phyloP scores from a whole-genome alignment of 2,329 filamentous ascomycete species.

The Mollisia scopiformis region DNA sequence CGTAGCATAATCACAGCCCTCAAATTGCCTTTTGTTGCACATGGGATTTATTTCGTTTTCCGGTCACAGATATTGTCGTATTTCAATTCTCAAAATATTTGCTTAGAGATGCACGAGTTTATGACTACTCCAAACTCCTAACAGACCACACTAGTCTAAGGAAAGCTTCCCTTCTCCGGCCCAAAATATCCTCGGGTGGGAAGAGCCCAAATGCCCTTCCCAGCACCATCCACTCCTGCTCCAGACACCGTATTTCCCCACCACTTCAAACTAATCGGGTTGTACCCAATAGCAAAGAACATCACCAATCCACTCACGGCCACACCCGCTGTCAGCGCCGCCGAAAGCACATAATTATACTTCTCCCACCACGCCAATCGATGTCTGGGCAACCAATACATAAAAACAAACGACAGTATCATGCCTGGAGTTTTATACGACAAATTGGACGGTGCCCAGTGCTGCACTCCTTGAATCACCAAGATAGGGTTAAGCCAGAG shows the following conservation, averaged over 20 bases:
- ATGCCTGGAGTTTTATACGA: slow-evolving; percentile 48
- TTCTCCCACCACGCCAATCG: slow-evolving; percentile 48
- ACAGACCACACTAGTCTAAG: not conserved
- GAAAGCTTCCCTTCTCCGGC: slow-evolving; percentile 21
- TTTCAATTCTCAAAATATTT: no score
- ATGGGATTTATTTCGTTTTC: no score
- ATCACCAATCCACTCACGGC: slow-evolving; percentile 46
- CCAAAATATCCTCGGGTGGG: slow-evolving; percentile 41
- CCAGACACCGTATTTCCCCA: slow-evolving; percentile 49
- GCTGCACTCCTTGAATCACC: slow-evolving; percentile 45
- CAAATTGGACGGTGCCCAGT: slow-evolving; percentile 48
- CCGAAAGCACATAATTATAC: slow-evolving; percentile 50
- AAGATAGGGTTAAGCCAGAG: slow-evolving; percentile 46
- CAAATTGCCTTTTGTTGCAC: no score
- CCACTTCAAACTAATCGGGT: slow-evolving; percentile 43
- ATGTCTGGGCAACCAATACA: slow-evolving; percentile 45
- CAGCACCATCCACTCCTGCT: slow-evolving; percentile 37
- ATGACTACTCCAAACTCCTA: no score
- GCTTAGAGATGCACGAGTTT: no score
- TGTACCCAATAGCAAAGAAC: slow-evolving; percentile 47
- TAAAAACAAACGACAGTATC: slow-evolving; percentile 45
- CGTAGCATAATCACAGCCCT: no score
- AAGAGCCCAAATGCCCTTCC: slow-evolving; percentile 33
- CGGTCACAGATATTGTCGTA: no score
- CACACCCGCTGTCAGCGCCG: slow-evolving; percentile 45